Evolutionary conservation across 2,329 filamentous ascomycete species (phyloP).

Genomic region (Fusarium clavum): DNA sequence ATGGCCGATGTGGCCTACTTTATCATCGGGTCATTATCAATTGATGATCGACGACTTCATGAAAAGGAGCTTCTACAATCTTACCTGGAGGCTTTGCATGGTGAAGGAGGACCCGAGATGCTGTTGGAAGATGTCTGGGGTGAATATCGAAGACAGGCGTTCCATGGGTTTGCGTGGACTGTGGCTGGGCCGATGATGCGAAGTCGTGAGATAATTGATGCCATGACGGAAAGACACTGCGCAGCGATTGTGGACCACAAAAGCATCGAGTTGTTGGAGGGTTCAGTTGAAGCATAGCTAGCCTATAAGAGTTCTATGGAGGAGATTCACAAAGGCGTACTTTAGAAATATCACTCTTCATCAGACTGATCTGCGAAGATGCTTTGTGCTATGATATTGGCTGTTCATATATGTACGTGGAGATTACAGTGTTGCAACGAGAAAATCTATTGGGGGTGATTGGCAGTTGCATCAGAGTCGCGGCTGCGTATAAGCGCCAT

Average conservation of each 20-base stretch:
- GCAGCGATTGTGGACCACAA: conserved; percentile 27
- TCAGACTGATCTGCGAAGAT: background rate
- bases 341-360: background rate
- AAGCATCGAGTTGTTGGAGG: conserved; percentile 22
- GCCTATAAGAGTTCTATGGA: background rate
- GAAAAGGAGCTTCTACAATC: conserved; percentile 17
- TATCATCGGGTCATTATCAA: background rate
- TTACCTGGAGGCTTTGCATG: conserved; percentile 8
- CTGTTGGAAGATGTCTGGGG: conserved; percentile 1
- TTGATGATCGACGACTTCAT: conserved; percentile 12
- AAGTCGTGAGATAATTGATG: conserved; percentile 13
- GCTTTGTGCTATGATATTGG: background rate
- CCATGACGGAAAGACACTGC: conserved; percentile 18
- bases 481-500: background rate
- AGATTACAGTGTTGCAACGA: background rate
- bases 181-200: conserved; percentile 32
- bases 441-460: background rate
- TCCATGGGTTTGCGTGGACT: conserved; percentile 31
- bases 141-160: conserved; percentile 21
- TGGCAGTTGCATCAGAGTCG: background rate
- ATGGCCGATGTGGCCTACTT: conserved; percentile 25
- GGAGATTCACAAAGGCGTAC: background rate
- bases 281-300: background rate
- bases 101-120: background rate
- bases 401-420: background rate